phyloP scores from a whole-genome alignment of 2,329 filamentous ascomycete genomes.

The Diaporthe velutina region DNA sequence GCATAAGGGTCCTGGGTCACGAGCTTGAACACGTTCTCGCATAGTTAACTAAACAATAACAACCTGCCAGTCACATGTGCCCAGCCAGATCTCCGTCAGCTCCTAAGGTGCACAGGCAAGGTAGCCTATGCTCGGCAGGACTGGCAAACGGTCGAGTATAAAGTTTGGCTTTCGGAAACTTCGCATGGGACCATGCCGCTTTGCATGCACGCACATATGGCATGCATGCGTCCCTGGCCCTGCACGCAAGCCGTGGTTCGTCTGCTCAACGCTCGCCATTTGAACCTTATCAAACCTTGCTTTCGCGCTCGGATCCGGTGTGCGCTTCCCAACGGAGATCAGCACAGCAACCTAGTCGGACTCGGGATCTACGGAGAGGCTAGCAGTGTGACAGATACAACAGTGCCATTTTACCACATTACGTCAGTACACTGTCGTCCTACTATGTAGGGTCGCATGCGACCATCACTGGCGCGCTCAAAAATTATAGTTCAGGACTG shows the following conservation, averaged over 20 bases:
- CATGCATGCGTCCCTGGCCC: constrained; percentile 3
- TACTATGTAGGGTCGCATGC: background rate
- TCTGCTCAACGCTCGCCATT: constrained; percentile 17
- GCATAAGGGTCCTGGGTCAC: background rate
- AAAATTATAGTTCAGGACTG: background rate
- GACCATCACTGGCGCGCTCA: background rate
- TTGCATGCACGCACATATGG: constrained; percentile 18
- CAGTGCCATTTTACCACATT: background rate
- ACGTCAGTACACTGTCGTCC: constrained; percentile 14
- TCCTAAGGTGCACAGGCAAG: background rate
- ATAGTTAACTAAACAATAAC: background rate
- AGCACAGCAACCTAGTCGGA: background rate
- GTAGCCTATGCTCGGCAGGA: background rate
- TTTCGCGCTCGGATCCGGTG: constrained; percentile 21
- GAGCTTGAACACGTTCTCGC: background rate
- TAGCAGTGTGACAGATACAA: constrained; percentile 21
- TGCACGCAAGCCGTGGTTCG: constrained; percentile 11
- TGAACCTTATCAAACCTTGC: constrained; percentile 2
- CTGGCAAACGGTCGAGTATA: background rate
- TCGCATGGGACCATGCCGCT: constrained; percentile 16
- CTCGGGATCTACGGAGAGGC: constrained; percentile 11
- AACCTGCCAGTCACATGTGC: constrained; percentile 9
- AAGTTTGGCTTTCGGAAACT: constrained; percentile 27
- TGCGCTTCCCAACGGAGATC: constrained; percentile 5
- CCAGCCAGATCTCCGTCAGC: background rate